Evolutionary conservation across 345 rosid genomes (phyloP), one percentile per base, ranked within the genome.

Genomic region (Hypericum androsaemum): DNA sequence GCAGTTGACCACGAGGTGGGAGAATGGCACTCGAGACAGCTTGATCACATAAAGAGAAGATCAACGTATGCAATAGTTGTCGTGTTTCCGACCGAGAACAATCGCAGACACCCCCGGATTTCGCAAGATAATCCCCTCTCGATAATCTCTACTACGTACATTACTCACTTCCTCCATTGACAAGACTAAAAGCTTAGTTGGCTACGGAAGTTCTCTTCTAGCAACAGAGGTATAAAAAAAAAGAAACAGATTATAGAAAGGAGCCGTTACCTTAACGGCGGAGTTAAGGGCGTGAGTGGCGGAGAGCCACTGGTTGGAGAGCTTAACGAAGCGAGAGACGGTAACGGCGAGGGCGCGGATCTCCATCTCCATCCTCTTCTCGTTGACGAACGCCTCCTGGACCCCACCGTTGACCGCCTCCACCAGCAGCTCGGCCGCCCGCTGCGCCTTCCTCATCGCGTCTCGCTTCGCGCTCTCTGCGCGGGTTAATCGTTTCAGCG

Each of bases 391-490:
- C 17, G 81, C 74, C 37, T 82, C 95, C 63, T 81, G 84, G 9
- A 87, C 96, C 43, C 94, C 84, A 47, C 94, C 89, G 50, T 87
- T 90, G 64, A 87, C 84, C 12, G 86, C 69, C 37, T 82, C 89
- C 68, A 81, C 81, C 50, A 90, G 64, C 60, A 82, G 74, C 71
- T 79, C 89, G 65, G 96, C 81, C 12, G 80, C 88, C 7, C 70
- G 67, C 66, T 42, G 80, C 8, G 88, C 86, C 40, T 81, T 71
- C 37, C 60, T 61, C 0, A 74, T 65, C 39, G 98, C 94, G 6
- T 84, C 98, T 56, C 68, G 80, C 79, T 80, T 84, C 50, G 88
- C 86, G 52, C 69, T 84, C 66, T 90, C 89, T 64, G 76, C 49
- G 8, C 7, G 32, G 9, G 37, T 37, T n/a, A n/a, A n/a, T 6